Base-by-base conservation (phyloP, 495 filamentous ascomycete genomes). In the Hypoxylon intermedium region DNA sequence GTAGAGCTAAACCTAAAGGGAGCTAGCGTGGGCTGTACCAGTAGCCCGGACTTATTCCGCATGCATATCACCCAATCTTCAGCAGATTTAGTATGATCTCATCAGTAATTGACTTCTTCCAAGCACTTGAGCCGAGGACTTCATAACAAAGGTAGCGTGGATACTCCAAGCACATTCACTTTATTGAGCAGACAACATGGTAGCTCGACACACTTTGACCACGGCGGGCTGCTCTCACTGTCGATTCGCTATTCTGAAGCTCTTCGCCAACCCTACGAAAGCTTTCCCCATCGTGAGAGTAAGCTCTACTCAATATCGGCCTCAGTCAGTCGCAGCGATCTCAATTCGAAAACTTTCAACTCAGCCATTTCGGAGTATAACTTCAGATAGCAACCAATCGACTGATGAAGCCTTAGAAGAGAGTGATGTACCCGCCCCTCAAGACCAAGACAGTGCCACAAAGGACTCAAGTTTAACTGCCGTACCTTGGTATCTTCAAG, bases 401-500 rank as follows among this genome's bases (percentile, higher is more conserved):
- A 42, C 21, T 6, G 26, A 40, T 24, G 15, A 42, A 37, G 24
- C 6, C 2, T 38, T 21, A 6, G 21, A 43, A 36, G 36, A 54
- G 23, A 41, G 54, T 26, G 44, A 55, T 11, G 24, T 23, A 12
- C 16, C 26, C 2, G 55, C 50, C 18, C 44, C 13, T 16, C 26
- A 15, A 5, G 21, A 38, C 20, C 38, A 58, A 12, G 53, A 58
- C 9, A 13, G 20, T 26, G 34, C 15, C 36, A 9, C 31, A 15
- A 15, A 31, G 13, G 54, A 58, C 6, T 50, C 60, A 9, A 36
- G 3, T 36, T 40, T 21, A 28, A 18, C 41, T 12, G 47, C 26
- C 13, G 54, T 69, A 1, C 93, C 93, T 5, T 98, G 94, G 94
- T 97, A 96, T 74, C 83, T 97, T 36, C 87, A 92, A 70, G 86